These are phyloP conservation scores for Plasmodium coatneyi DNA, from an alignment of 169 alveolate species.

Conservation along the genomic window DNA sequence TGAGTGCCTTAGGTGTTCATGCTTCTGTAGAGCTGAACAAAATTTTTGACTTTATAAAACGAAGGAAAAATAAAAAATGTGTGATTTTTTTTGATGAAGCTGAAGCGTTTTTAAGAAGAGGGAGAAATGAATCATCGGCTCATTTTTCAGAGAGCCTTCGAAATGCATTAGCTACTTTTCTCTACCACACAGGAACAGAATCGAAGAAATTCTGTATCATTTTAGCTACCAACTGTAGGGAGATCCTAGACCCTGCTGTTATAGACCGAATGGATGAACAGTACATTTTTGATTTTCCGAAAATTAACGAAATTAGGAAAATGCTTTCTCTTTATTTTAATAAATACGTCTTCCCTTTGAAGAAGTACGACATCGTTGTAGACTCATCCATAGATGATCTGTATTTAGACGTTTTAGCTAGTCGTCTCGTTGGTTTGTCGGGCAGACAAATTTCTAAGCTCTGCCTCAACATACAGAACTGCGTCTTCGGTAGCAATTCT, in stretches of 20 bases:
- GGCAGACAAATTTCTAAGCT: constrained; percentile 95
- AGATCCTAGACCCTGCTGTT: constrained; percentile 95
- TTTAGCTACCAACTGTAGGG: constrained; percentile 96
- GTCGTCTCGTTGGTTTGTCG: constrained; percentile 93
- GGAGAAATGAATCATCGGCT: constrained; percentile 84
- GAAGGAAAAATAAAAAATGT: constrained; percentile 91
- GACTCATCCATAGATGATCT: constrained; percentile 87
- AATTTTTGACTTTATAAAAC: constrained; percentile 96
- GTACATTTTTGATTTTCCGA: constrained; percentile 94
- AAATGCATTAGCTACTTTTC: constrained; percentile 93
- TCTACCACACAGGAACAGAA: constrained; percentile 97
- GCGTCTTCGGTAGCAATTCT: constrained; percentile 74
- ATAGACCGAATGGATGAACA: constrained; percentile 96
- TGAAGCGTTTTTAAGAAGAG: constrained; percentile 95
- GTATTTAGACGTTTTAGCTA: constrained; percentile 87
- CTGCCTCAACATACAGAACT: constrained; percentile 60
- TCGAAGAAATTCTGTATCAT: constrained; percentile 92
- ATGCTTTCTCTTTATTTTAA: constrained; percentile 93
- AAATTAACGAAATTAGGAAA: constrained; percentile 90
- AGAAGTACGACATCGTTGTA: constrained; percentile 78
- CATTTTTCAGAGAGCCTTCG: constrained; percentile 93
- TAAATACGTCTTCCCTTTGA: constrained; percentile 87
- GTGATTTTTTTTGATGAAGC: constrained; percentile 98
- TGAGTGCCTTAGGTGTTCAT: constrained; percentile 96
- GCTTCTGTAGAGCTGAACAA: constrained; percentile 96